These are phyloP conservation scores for Globisporangium mamillatum DNA, from an alignment of 352 stramenopile genomes.

Conservation along the genomic window DNA sequence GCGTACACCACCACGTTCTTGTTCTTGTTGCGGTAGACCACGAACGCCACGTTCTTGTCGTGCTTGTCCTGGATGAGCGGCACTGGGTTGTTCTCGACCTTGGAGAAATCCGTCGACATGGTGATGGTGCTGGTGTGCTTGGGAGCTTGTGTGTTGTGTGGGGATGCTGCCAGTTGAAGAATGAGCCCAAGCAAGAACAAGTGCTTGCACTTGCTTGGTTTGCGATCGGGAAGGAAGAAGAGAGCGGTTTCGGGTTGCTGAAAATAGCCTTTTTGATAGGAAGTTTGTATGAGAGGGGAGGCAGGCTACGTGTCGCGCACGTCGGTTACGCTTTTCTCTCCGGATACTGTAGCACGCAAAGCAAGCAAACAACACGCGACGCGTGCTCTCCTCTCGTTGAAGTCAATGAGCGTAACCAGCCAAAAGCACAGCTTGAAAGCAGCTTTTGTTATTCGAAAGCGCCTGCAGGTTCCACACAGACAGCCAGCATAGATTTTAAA, in stretches of 20 bases:
- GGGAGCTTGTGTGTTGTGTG: conserved; percentile 5
- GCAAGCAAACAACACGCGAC: not conserved
- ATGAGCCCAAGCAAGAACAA: conserved; percentile 3
- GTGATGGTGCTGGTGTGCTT: conserved; percentile 14
- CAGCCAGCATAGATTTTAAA: not conserved
- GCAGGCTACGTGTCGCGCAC: conserved; percentile 1
- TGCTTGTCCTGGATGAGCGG: conserved; percentile 69
- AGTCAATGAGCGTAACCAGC: not conserved
- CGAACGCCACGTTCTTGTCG: conserved; percentile 77
- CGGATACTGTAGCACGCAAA: no score
- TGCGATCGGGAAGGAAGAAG: not conserved
- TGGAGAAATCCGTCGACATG: conserved; percentile 85
- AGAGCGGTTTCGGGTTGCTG: conserved; percentile 5
- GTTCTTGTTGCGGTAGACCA: conserved; percentile 91
- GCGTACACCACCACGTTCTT: conserved; percentile 88
- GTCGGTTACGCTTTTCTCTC: conserved; percentile 3
- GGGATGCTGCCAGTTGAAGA: conserved; percentile 5
- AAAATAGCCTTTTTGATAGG: conserved; percentile 4
- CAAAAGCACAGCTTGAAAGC: not conserved
- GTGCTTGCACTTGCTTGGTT: not conserved
- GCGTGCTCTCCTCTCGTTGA: not conserved
- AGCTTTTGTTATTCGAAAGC: not conserved
- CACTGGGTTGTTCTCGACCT: conserved; percentile 86
- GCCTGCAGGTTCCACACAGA: not conserved
- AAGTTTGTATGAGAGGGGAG: conserved; percentile 1